These are phyloP conservation scores for Barbarea vulgaris DNA, from an alignment of 345 rosid species.

Conservation along the genomic window DNA sequence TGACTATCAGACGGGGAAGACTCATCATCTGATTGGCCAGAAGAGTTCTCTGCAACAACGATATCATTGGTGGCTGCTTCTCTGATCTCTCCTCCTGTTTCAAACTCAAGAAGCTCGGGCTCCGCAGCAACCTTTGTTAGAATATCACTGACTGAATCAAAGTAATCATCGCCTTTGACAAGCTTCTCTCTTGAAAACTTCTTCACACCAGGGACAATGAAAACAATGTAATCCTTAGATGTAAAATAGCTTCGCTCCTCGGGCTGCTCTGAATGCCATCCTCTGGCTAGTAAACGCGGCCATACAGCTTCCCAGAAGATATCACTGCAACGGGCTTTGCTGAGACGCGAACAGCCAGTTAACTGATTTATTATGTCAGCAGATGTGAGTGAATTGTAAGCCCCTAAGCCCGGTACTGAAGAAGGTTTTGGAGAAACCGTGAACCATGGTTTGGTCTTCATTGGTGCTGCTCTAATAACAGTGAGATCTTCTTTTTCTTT, in stretches of 20 bases:
- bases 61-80: slow-evolving; percentile 38
- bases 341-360: slow-evolving; percentile 61
- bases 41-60: slow-evolving; percentile 36
- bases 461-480: slow-evolving; percentile 47
- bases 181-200: slow-evolving; percentile 69
- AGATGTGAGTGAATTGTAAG: slow-evolving; percentile 56
- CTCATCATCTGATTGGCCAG: slow-evolving; percentile 52
- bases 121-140: slow-evolving; percentile 66
- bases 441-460: slow-evolving; percentile 46
- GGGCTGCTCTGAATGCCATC: slow-evolving; percentile 82
- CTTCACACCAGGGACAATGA: slow-evolving; percentile 68
- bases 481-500: slow-evolving; percentile 75
- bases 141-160: slow-evolving; percentile 72
- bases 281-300: slow-evolving; percentile 79
- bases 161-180: slow-evolving; percentile 68
- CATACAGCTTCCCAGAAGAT: slow-evolving; percentile 87
- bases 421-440: slow-evolving; percentile 42
- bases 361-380: slow-evolving; percentile 56
- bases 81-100: slow-evolving; percentile 45
- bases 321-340: slow-evolving; percentile 75
- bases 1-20: slow-evolving; percentile 33
- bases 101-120: slow-evolving; percentile 66
- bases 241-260: slow-evolving; percentile 45
- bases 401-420: slow-evolving; percentile 31
- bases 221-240: slow-evolving; percentile 58